Evolutionary conservation across 2,329 filamentous ascomycete species (phyloP), one percentile per base, ranked within the genome.

Genomic region (Exserohilum turcica): DNA sequence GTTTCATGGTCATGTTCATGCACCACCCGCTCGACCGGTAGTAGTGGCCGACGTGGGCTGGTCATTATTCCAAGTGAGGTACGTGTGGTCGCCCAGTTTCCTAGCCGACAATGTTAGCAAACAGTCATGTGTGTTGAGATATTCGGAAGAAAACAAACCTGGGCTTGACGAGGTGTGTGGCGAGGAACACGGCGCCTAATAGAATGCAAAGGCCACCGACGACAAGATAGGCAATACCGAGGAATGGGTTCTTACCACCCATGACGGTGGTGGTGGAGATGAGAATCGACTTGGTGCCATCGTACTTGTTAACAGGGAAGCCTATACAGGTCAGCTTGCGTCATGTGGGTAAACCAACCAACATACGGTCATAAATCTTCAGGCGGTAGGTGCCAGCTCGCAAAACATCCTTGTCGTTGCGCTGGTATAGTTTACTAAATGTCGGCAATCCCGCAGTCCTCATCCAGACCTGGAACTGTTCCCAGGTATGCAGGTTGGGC

Each of bases 381-480:
- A 99, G 78, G 57, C 85, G 79, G 73, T 99, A 99, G 16, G 78
- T 84, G 24, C 93, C 94, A 13, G 78, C 70, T 29, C 72, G 67
- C 88, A 99, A 88, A 0, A 78, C 72, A 2, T 82, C 78, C 0
- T 80, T 80, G 71, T 96, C 88, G 70, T 97, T 97, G 54, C 92
- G 84, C 74, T 88, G 84, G 39, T 91, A 91, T 40, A 99, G 80
- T 79, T 99, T 99, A 83, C 90, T 96, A 74, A 99, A 99, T 5
- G 88, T 89, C 1, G 94, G 94, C 66, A 97, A 78, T 52, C 93
- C 94, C 19, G 94, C 94, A 1, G 95, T 96, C 65, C 94, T 87
- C 94, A 99, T 99, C 94, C 94, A 99, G 18, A 97, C 92, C 77
- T 97, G 92, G 74, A 99, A 96, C 37, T 86, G 86, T 74, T 96